A percentile compares a stretch with the other conserved stretches of the same genome.
These are phyloP conservation scores for Nitzschia palea DNA, from an alignment of 108 stramenopile species.

Conservation along the genomic window DNA sequence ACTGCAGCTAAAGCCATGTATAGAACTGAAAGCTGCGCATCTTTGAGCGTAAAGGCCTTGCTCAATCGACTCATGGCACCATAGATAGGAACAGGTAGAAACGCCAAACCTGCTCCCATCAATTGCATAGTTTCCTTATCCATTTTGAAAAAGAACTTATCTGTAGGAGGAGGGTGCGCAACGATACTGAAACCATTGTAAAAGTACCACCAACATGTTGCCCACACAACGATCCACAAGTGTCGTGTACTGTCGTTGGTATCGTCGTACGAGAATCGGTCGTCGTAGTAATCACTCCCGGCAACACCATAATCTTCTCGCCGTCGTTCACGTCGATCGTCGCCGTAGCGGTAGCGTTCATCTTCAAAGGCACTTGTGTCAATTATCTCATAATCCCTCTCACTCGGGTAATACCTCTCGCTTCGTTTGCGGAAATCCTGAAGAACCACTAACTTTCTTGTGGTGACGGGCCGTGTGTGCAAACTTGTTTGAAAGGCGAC, in stretches of 20 bases:
- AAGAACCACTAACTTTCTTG: too few species aligned
- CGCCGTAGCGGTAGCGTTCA: neutral
- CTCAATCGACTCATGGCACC: slow-evolving; percentile 2
- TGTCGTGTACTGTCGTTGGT: neutral
- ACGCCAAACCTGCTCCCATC: neutral
- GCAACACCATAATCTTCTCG: neutral
- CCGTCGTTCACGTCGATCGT: neutral
- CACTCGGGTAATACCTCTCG: neutral
- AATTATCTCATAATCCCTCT: neutral
- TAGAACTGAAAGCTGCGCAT: neutral
- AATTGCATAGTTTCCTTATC: neutral
- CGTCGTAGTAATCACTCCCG: neutral
- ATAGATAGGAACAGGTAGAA: neutral
- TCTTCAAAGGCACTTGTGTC: neutral
- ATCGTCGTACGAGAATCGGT: neutral
- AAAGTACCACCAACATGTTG: neutral
- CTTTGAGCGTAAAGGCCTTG: neutral
- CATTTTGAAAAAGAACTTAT: slow-evolving; percentile 1
- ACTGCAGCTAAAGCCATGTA: neutral
- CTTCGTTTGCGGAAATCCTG: neutral
- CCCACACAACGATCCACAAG: slow-evolving; percentile 1
- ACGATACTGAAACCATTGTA: neutral
- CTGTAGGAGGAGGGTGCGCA: neutral
- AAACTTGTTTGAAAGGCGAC: too few species aligned
- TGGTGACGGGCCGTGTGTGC: too few species aligned